phyloP scores from a whole-genome alignment of 177 flowering plant species.

The Tripterygium wilfordii region DNA sequence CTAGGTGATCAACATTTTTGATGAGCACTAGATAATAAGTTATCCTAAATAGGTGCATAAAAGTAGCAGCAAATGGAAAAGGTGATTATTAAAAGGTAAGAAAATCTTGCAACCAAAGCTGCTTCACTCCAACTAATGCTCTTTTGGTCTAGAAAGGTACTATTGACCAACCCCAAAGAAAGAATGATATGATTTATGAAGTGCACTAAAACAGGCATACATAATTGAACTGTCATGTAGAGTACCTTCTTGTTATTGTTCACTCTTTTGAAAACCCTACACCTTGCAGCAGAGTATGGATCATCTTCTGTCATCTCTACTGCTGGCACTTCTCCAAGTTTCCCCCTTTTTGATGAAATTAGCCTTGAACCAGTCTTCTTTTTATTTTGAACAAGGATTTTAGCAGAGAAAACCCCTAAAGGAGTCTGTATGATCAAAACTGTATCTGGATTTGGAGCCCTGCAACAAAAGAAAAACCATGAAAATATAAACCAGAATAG shows the following conservation, averaged over 20 bases:
- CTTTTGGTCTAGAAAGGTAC: no score
- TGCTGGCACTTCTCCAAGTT: constrained; percentile 26
- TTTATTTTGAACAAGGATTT: constrained; percentile 53
- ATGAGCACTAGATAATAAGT: no score
- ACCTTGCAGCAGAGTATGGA: constrained; percentile 79
- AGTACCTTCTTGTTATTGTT: constrained; percentile 57
- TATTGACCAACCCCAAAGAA: constrained; percentile 37
- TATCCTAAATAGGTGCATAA: no score
- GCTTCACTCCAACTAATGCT: no score
- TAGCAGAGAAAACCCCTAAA: constrained; percentile 60
- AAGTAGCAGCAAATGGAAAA: no score
- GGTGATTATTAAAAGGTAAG: no score
- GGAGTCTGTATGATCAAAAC: constrained; percentile 68
- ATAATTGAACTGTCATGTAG: not conserved
- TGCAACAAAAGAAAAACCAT: constrained; percentile 17
- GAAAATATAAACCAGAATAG: not conserved
- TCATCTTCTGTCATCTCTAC: constrained; percentile 43
- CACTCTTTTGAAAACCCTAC: constrained; percentile 49
- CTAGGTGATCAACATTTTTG: no score
- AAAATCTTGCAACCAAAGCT: no score
- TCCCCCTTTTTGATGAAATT: constrained; percentile 46
- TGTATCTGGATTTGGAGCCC: constrained; percentile 73
- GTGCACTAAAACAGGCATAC: no score
- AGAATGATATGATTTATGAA: no score
- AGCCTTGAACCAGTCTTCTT: constrained; percentile 60